Conservation (phyloP, 352 stramenopile genomes). For the Hyaloperonospora brassicae region DNA sequence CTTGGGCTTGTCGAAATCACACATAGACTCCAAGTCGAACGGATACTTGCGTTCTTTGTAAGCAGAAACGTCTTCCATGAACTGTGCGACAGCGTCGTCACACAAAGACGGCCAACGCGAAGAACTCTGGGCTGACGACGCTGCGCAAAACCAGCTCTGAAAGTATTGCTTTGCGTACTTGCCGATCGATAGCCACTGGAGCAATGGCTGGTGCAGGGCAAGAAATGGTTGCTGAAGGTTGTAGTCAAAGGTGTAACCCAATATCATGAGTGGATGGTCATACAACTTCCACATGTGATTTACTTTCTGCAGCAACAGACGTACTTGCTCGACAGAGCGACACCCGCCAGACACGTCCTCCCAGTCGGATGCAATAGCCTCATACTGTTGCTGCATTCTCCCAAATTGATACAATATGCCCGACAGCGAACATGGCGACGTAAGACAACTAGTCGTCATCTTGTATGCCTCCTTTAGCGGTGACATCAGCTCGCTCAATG, state of each 20-base stretch:
- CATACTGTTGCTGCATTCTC: slow-evolving; percentile 72
- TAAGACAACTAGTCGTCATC: slow-evolving; percentile 39
- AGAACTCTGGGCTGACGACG: slow-evolving; percentile 19
- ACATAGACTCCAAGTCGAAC: slow-evolving; percentile 61
- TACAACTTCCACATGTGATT: slow-evolving; percentile 73
- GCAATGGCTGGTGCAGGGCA: slow-evolving; percentile 35
- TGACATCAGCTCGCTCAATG: slow-evolving; percentile 68
- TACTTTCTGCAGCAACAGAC: slow-evolving; percentile 47
- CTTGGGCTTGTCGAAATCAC: slow-evolving; percentile 69
- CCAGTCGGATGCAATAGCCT: slow-evolving; percentile 56
- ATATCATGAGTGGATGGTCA: slow-evolving; percentile 59
- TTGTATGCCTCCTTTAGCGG: slow-evolving; percentile 71
- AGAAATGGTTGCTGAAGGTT: slow-evolving; percentile 48
- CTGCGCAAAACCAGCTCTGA: slow-evolving; percentile 54
- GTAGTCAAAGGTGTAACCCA: slow-evolving; percentile 72
- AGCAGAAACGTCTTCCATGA: slow-evolving; percentile 62
- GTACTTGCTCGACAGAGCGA: slow-evolving; percentile 44
- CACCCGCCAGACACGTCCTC: slow-evolving; percentile 46
- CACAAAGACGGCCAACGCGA: slow-evolving; percentile 30
- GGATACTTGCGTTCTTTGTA: slow-evolving; percentile 75
- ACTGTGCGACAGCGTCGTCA: slow-evolving; percentile 52
- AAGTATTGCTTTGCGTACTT: slow-evolving; percentile 78
- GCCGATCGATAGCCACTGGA: slow-evolving; percentile 69
- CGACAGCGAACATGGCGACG: slow-evolving; percentile 42
- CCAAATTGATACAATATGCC: slow-evolving; percentile 76